Base-by-base conservation (phyloP, 768 basidiomycete genomes). In the Boletellus sp. region DNA sequence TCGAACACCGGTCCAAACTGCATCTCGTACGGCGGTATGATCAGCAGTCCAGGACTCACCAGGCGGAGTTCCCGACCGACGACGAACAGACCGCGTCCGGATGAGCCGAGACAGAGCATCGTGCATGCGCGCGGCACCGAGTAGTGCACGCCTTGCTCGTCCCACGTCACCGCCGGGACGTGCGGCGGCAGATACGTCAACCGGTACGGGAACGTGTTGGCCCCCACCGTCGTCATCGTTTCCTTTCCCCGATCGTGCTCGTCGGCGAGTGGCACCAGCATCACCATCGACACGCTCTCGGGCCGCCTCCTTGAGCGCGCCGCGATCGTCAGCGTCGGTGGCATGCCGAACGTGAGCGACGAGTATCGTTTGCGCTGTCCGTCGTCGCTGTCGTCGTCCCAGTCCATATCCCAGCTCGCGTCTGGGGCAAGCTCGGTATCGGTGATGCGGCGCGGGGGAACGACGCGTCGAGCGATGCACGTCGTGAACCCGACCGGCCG, bases 11-110 rank as follows among this genome's bases (percentile, higher is more conserved):
- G 66, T 6, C 64, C 66, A 15, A 55, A 19, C 39, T 68, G 53
- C 64, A 65, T 68, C 28, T 65, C 64, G 43, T 45, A 59, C 16
- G 66, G 66, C n/a, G 56, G 55, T 6, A 66, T 37, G n/a, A 68
- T 44, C 11, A 54, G 34, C n/a, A 66, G 31, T 1, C 50, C 61
- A 1, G 61, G 64, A 35, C 58, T 53, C 38, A 66, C 54, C 3
- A 66, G 47, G 9, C 64, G 53, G 0, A 68, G 36, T 24, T 55
- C 66, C 47, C 45, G 35, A 13, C 64, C 64, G 15, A 57, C 44
- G 16, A 68, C 61, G 20, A 50, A 63, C 32, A 68, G 39, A 0
- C 66, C 64, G 1, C 64, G 66, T n/a, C 66, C 64, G 16, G 66
- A 66, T 24, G 54, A 53, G 0, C 64, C 64, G 3, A 65, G 48